These are phyloP conservation scores for Eruca vesicaria DNA, from an alignment of 441 rosid species.

Conservation along the genomic window DNA sequence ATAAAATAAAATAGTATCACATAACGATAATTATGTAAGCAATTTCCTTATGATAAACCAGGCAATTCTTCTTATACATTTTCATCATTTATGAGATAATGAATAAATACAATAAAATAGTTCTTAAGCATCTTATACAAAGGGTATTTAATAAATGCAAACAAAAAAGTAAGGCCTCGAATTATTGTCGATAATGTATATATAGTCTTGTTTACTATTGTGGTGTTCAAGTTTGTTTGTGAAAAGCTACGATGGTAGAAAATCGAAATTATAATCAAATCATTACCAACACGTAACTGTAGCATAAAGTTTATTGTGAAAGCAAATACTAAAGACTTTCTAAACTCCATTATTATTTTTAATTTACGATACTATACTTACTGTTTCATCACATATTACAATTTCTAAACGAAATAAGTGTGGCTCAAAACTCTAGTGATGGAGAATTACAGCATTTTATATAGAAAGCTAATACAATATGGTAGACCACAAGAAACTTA, in stretches of 20 bases:
- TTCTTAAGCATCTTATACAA: neutral
- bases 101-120: neutral
- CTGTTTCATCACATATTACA: neutral
- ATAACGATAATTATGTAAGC: neutral
- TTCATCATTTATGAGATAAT: neutral
- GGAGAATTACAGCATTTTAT: neutral
- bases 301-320: neutral
- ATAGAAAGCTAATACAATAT: constrained; percentile 23
- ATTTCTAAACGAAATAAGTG: constrained; percentile 19
- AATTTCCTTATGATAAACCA: neutral
- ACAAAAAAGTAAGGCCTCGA: neutral
- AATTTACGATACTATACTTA: neutral
- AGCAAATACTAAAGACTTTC: neutral
- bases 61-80: neutral
- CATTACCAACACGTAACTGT: neutral
- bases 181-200: neutral
- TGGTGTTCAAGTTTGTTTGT: neutral
- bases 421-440: neutral
- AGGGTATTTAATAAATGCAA: neutral
- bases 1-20: neutral
- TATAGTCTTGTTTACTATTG: neutral
- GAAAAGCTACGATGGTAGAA: neutral
- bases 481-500: constrained; percentile 11
- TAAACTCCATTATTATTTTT: neutral
- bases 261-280: neutral